Evolutionary conservation across 208 protist species (phyloP).

Genomic region (Novymonas esmeraldas): DNA sequence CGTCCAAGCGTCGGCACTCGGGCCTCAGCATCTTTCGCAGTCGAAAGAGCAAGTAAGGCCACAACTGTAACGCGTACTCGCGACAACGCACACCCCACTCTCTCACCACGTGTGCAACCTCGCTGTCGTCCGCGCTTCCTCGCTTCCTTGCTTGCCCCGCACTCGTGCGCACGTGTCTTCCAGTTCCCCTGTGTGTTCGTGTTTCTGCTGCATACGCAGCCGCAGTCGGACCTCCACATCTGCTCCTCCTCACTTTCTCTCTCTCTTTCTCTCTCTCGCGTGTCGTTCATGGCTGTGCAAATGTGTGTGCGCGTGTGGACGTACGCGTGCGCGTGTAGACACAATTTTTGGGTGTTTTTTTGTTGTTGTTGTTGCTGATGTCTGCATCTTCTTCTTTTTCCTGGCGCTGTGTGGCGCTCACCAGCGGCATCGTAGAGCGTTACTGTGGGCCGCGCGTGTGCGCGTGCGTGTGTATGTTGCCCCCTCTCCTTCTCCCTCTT

Average conservation of each 20-base stretch:
- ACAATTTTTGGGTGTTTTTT: conserved; percentile 13
- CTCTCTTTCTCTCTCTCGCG: conserved; percentile 8
- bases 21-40: conserved; percentile 26
- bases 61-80: too few species aligned
- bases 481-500: not conserved
- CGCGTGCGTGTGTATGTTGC: not conserved
- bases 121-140: too few species aligned
- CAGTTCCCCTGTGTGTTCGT: not conserved
- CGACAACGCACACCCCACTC: too few species aligned
- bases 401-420: too few species aligned
- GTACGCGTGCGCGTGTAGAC: too few species aligned
- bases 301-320: conserved; percentile 3
- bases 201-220: conserved; percentile 9
- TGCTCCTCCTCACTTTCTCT: not conserved
- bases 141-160: too few species aligned
- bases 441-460: not conserved
- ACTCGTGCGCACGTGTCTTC: not conserved
- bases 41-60: conserved; percentile 22
- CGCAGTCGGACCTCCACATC: too few species aligned
- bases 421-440: too few species aligned
- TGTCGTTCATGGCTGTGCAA: conserved; percentile 3
- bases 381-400: not conserved
- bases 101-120: too few species aligned
- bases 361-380: conserved; percentile 9
- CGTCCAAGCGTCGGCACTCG: conserved; percentile 12